Base-by-base conservation (phyloP, 805 yeast species). In the Spathaspora girioi region DNA sequence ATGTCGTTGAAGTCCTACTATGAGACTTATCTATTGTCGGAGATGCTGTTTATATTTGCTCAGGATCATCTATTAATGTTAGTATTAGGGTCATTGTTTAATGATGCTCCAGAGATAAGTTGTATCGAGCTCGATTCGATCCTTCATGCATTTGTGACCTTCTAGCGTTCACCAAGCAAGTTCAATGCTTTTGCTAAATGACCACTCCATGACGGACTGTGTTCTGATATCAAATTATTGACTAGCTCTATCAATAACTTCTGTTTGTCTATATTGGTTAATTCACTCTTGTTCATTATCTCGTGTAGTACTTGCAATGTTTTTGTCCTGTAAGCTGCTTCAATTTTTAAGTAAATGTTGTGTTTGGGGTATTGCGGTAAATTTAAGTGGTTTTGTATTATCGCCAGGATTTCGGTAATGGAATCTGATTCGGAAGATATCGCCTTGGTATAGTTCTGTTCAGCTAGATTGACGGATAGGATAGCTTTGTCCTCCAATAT, bases 281-380 rank as follows among this genome's bases (percentile, higher is more conserved):
- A 29, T 12, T n/a, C 18, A 31, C 4, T 31, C 40, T 29, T 43
- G n/a, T 26, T 23, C 2, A 26, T 27, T 23, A 43, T 6, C 38
- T 43, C 38, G 19, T 17, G 46, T 18, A 43, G 8, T 17, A 26
- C 10, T 9, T 50, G 48, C 9, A 50, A 26, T 3, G 50, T 50
- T 41, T 47, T 47, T 17, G 26, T 19, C 41, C 43, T 43, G 26
- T 44, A 43, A 18, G 17, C 29, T 11, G 48, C 46, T 12, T 29
- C 18, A 18, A 50, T n/a, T n/a, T 38, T 50, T 23, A 47, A 47
- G 14, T 44, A 18, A 11, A 50, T 8, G 29, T 50, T 50, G 18
- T 50, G n/a, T 4, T 19, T 38, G 11, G 50, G 47, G 27, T 40
- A 2, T n/a, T 20, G 14, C 15, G 46, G 48, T 14, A 50, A 38